phyloP scores from a whole-genome alignment of 805 yeast genomes.

The Saccharomycopsis olivae region DNA sequence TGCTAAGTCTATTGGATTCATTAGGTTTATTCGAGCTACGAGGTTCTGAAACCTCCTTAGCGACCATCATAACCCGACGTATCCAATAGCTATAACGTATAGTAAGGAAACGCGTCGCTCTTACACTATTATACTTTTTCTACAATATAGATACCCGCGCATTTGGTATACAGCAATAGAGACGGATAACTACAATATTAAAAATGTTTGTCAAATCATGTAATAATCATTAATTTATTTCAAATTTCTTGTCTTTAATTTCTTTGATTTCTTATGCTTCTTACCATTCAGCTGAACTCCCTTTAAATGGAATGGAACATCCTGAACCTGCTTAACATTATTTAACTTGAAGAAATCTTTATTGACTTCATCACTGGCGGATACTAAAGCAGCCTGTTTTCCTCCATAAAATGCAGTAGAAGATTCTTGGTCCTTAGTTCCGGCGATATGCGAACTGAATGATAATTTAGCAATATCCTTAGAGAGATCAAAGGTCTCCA shows the following conservation, averaged over 20 bases:
- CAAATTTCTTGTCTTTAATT: slow-evolving; percentile 28
- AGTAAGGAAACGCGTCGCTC: too few relatives aligned
- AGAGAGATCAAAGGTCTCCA: slow-evolving; percentile 50
- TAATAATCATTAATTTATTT: too few relatives aligned
- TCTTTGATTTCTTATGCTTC: slow-evolving; percentile 55
- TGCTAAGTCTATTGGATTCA: too few relatives aligned
- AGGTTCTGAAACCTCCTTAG: too few relatives aligned
- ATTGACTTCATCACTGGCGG: slow-evolving; percentile 77
- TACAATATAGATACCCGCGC: too few relatives aligned
- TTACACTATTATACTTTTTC: too few relatives aligned
- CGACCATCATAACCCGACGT: too few relatives aligned
- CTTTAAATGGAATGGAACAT: slow-evolving; percentile 61
- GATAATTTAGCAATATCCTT: slow-evolving; percentile 62
- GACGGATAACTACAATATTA: too few relatives aligned
- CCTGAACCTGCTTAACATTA: slow-evolving; percentile 49
- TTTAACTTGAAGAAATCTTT: slow-evolving; percentile 73
- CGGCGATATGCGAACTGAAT: slow-evolving; percentile 67
- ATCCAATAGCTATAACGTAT: too few relatives aligned
- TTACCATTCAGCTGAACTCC: slow-evolving; percentile 21
- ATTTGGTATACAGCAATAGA: too few relatives aligned
- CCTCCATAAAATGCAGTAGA: slow-evolving; percentile 62
- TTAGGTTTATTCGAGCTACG: too few relatives aligned
- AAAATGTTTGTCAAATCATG: too few relatives aligned
- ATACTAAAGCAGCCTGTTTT: slow-evolving; percentile 66
- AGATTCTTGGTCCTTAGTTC: slow-evolving; percentile 34